phyloP scores from a whole-genome alignment of 164 flowering plant genomes.

The Magnolia officinalis region DNA sequence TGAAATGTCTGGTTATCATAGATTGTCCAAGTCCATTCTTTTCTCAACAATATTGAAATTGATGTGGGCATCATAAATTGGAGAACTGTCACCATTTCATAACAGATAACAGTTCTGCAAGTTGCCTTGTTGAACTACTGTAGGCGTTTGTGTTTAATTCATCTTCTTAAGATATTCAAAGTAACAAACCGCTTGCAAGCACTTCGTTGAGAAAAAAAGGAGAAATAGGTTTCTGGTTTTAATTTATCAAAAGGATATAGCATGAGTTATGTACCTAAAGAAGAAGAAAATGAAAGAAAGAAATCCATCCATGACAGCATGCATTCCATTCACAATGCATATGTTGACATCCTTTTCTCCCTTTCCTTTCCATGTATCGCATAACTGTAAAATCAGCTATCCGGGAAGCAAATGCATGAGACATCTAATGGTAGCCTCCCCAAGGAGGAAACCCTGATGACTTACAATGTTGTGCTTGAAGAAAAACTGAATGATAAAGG shows the following conservation, averaged over 20 bases:
- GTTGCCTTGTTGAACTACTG: not conserved
- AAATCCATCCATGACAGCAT: not conserved
- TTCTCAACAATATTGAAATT: not conserved
- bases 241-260: not conserved
- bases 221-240: not conserved
- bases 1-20: not conserved
- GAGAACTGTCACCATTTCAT: not conserved
- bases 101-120: not conserved
- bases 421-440: slow-evolving; percentile 1
- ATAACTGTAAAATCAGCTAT: slow-evolving; percentile 20
- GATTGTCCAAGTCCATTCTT: not conserved
- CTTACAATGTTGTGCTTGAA: not conserved
- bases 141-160: not conserved
- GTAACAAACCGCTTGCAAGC: not conserved
- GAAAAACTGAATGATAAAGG: slow-evolving; percentile 4
- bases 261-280: not conserved
- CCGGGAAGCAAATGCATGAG: slow-evolving; percentile 24
- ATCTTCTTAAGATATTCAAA: not conserved
- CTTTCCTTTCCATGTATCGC: not conserved
- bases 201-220: not conserved
- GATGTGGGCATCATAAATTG: not conserved
- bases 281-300: not conserved
- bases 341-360: not conserved
- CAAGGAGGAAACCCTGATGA: slow-evolving; percentile 11
- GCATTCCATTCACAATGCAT: not conserved